Evolutionary conservation across 176 grass and related monocot species (phyloP), one percentile per base, ranked within the genome.

Genomic region (Hsuehochloa calcarea): DNA sequence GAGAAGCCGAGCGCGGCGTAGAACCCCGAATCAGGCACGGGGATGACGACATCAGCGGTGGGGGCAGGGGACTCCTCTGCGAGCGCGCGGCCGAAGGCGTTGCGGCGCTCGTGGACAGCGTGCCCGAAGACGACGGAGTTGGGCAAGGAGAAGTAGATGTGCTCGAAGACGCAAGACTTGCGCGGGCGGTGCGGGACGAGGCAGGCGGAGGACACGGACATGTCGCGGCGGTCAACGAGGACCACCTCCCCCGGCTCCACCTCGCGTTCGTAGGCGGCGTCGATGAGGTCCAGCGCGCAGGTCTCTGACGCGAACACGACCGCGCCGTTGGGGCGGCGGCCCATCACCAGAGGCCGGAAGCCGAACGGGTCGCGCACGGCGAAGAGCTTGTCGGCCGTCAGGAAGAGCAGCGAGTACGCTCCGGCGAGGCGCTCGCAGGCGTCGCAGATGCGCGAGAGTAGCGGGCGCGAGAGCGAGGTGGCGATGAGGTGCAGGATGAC

Each of bases 401-500:
- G 93, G 75, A 99, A 91, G 8, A 99, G 65, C 50, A 99, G 90
- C n/a, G 96, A 99, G 77, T 91, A 99, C 27, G 96, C 93, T 35
- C 93, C 93, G 14, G 81, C 78, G 40, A 99, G 83, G 77, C 88
- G 70, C 72, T 96, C 88, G 85, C 96, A 96, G 7, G 90, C 88
- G 72, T 94, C 91, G 78, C 88, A 77, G 67, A 99, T 89, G 60
- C 91, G 93, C 17, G 96, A 84, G 45, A 99, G 80, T 69, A 99
- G 88, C 52, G 93, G 90, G 60, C 96, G 91, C 68, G 90, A 84
- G 64, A 91, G 83, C 37, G 93, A 94, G 9, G 91, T 87, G 25
- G 93, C 93, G 87, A 99, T 99, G 72, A 99, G 93, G 79, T 99
- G 96, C 67, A 91, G 89, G 85, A 99, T 92, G 22, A 99, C 93